Base-by-base conservation (phyloP, 768 basidiomycete species). In the Termitomyces sp. region DNA sequence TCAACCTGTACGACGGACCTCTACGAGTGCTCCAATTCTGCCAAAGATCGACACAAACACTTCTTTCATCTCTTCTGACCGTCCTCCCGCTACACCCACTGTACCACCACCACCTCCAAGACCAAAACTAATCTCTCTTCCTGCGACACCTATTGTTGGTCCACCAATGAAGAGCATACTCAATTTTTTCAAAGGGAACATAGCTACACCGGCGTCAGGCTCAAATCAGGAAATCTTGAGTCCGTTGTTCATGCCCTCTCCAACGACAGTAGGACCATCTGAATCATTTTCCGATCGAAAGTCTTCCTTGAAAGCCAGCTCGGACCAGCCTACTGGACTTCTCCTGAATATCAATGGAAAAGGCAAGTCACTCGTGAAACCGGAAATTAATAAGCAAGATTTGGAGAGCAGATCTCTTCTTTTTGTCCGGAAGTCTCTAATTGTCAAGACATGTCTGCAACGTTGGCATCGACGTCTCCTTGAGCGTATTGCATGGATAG, bases 401-500 rank as follows among this genome's bases (percentile, higher is more conserved):
- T 64, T 80, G 65, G 68, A 77, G 57, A 71, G 69, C 53, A 74
- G 68, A 54, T 81, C 79, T 7, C 49, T 74, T 18, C 65, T 65
- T 3, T 85, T 85, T 64, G 68, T 67, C 22, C 73, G 71, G 46
- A 73, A 70, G 54, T 69, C 76, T 27, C 58, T 64, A 24, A 54
- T 76, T 29, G 74, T 85, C 36, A 78, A 73, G 59, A 63, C 68
- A 36, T 71, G 63, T 36, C 81, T 83, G 58, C 63, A 64, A 44
- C 66, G 59, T 37, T 87, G 86, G 86, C 65, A 75, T 61, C 68
- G 77, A 59, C 74, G 74, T 46, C 61, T 76, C 9, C 69, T 69
- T 1, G 79, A 80, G 34, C 73, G 75, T 53, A 76, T 70, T 37
- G 80, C 76, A n/a, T 89, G 83, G 79, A 64, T 77, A 5, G 84